phyloP scores from a whole-genome alignment of 2,329 filamentous ascomycete species.

The Zymoseptoria passerinii region DNA sequence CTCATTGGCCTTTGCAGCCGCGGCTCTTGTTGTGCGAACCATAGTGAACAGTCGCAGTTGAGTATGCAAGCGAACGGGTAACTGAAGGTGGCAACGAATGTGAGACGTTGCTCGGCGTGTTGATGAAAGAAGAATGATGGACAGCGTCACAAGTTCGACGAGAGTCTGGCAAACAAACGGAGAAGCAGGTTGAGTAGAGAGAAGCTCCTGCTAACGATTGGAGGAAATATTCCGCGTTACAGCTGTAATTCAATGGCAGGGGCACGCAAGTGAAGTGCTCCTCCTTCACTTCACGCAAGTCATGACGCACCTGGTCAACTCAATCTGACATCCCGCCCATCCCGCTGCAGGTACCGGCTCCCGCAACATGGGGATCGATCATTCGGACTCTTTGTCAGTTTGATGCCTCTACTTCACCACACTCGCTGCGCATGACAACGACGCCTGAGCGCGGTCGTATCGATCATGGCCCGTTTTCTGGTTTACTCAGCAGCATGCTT shows the following conservation, averaged over 20 bases:
- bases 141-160: not conserved
- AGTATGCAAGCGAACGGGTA: not conserved
- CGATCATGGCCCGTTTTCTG: too few species aligned
- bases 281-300: not conserved
- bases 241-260: not conserved
- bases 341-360: not conserved
- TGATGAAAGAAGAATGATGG: not conserved
- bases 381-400: not conserved
- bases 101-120: not conserved
- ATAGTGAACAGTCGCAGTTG: constrained; percentile 6
- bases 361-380: not conserved
- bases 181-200: not conserved
- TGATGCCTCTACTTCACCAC: not conserved
- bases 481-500: not conserved
- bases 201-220: not conserved
- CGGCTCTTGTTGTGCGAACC: constrained; percentile 21
- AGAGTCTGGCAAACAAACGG: not conserved
- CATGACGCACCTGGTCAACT: not conserved
- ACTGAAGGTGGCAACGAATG: not conserved
- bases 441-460: too few species aligned
- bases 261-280: not conserved
- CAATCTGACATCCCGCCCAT: not conserved
- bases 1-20: constrained; percentile 11
- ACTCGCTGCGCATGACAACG: too few species aligned
- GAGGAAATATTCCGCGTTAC: not conserved